Conservation (phyloP, 495 filamentous ascomycete genomes). For the Aspergillus indologenus region DNA sequence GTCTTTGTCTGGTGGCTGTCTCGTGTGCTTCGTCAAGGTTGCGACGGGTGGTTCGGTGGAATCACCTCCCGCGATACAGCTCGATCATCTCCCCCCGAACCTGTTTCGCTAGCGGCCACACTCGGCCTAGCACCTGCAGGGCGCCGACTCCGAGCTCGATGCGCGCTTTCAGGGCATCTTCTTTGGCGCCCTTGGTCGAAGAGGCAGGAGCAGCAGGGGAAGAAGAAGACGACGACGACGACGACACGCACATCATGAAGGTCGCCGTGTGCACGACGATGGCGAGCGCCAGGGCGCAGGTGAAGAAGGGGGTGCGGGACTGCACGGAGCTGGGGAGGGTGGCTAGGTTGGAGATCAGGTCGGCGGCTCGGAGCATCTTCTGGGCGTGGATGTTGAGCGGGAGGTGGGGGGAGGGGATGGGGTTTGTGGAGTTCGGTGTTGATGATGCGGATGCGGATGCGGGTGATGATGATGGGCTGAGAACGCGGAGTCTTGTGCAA, state of each 20-base stretch:
- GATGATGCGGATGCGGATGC: too few relatives aligned
- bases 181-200: constrained; percentile 39
- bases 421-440: too few relatives aligned
- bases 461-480: constrained; percentile 16
- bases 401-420: constrained; percentile 26
- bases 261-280: constrained; percentile 46
- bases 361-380: constrained; percentile 67
- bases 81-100: constrained; percentile 58
- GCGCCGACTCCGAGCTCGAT: constrained; percentile 71
- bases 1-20: too few relatives aligned
- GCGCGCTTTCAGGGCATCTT: constrained; percentile 58
- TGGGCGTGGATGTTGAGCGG: constrained; percentile 55
- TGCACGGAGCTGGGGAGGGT: constrained; percentile 65
- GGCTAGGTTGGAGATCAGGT: constrained; percentile 66
- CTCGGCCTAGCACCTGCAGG: constrained; percentile 59
- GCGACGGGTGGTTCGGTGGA: too few relatives aligned
- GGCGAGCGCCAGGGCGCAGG: constrained; percentile 58
- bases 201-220: too few relatives aligned
- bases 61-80: constrained; percentile 18
- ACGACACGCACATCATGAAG: constrained; percentile 49
- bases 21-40: too few relatives aligned
- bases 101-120: constrained; percentile 65
- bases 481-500: constrained; percentile 21
- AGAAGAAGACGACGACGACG: not conserved
- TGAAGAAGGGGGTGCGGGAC: constrained; percentile 74